Conservation (phyloP, 2,329 filamentous ascomycete species). For the Ceratocystis harringtonii region DNA sequence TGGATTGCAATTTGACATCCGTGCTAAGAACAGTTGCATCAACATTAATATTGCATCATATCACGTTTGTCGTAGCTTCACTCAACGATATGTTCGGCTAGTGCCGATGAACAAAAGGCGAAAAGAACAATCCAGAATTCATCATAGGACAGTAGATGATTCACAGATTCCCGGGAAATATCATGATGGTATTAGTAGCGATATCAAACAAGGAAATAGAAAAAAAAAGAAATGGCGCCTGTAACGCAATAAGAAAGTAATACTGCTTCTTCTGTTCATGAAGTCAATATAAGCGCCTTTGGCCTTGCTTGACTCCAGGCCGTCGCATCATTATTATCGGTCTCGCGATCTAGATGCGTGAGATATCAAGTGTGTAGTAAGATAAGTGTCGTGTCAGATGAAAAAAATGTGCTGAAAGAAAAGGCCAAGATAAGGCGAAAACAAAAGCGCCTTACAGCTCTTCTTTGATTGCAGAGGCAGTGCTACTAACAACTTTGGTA, state of each 20-base stretch:
- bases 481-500: background rate
- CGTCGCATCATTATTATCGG: background rate
- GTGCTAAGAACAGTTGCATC: constrained; percentile 44
- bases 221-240: background rate
- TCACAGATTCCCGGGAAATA: background rate
- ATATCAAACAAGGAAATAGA: background rate
- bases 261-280: no score
- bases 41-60: background rate
- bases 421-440: constrained; percentile 11
- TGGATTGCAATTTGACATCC: constrained; percentile 99
- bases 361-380: constrained; percentile 7
- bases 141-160: background rate
- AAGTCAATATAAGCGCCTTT: background rate
- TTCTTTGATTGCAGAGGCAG: constrained; percentile 10
- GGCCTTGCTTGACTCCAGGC: background rate
- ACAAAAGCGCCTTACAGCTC: constrained; percentile 10
- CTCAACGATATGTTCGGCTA: background rate
- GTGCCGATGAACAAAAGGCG: background rate
- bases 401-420: constrained; percentile 5
- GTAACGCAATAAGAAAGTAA: background rate
- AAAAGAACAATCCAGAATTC: no score
- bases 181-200: constrained; percentile 19
- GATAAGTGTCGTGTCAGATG: background rate
- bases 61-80: background rate
- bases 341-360: background rate